Conservation (phyloP, 495 filamentous ascomycete genomes). For the Neurospora sp. region DNA sequence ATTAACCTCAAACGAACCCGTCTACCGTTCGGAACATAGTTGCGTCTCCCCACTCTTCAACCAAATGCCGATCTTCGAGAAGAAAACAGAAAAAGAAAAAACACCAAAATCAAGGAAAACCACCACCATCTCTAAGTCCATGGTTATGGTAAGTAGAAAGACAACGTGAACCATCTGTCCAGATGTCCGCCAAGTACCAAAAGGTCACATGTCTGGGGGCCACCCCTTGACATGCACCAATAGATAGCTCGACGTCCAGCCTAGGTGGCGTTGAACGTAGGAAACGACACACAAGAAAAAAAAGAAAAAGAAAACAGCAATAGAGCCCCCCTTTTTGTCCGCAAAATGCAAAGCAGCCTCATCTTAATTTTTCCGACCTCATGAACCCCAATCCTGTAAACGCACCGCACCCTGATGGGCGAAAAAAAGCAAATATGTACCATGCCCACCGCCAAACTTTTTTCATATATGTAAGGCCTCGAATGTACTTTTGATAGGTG, state of each 20-base stretch:
- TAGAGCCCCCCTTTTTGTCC: slow-evolving; percentile 10
- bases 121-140: neutral
- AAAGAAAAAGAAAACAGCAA: slow-evolving; percentile 5
- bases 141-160: neutral
- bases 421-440: slow-evolving; percentile 17
- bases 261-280: neutral
- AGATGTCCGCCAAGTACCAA: neutral
- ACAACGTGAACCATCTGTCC: neutral
- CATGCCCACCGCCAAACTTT: slow-evolving; percentile 16
- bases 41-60: neutral
- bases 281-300: neutral
- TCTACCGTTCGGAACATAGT: neutral
- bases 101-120: neutral
- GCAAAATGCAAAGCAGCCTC: slow-evolving; percentile 5
- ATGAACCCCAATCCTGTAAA: slow-evolving; percentile 8
- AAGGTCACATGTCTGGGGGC: neutral
- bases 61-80: neutral
- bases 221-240: neutral
- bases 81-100: neutral
- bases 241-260: neutral
- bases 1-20: neutral
- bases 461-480: slow-evolving; percentile 4
- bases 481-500: neutral
- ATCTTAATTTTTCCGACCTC: slow-evolving; percentile 18
- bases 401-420: slow-evolving; percentile 1